Evolutionary conservation across 176 grass and related monocot genomes (phyloP).

Genomic region (Bothriochloa decipiens): DNA sequence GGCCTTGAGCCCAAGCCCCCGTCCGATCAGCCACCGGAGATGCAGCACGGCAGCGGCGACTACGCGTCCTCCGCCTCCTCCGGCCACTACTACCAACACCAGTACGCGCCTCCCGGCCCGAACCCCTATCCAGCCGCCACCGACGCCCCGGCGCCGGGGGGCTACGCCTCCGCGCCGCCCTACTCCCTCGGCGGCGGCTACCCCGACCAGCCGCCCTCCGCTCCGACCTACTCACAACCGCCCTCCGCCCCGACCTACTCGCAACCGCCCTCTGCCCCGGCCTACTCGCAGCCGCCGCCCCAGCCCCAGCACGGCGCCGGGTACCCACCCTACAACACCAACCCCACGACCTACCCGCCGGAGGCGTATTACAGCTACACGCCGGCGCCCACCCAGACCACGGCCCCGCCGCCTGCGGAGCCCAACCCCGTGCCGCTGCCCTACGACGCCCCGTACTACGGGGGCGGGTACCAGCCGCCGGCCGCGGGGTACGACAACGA

Average conservation of each 20-base stretch:
- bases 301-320: conserved; percentile 39
- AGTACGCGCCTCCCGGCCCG: conserved; percentile 45
- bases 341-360: conserved; percentile 52
- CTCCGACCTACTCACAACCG: conserved; percentile 57
- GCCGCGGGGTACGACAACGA: conserved; percentile 42
- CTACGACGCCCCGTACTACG: conserved; percentile 63
- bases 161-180: conserved; percentile 70
- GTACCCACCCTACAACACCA: conserved; percentile 57
- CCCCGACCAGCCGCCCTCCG: conserved; percentile 44
- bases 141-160: conserved; percentile 45
- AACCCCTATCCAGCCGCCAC: conserved; percentile 33
- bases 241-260: conserved; percentile 57
- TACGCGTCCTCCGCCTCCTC: conserved; percentile 50
- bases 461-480: conserved; percentile 53
- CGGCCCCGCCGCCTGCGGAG: conserved; percentile 40
- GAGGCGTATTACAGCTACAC: conserved; percentile 63
- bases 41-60: conserved; percentile 70
- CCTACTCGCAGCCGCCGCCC: conserved; percentile 53
- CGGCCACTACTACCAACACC: conserved; percentile 60
- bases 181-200: conserved; percentile 59
- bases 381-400: conserved; percentile 42
- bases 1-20: not conserved
- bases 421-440: conserved; percentile 36
- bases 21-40: conserved; percentile 27
- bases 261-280: conserved; percentile 48